These are phyloP conservation scores for Rhododendron vialii DNA, from an alignment of 148 eudicot species.

Conservation along the genomic window DNA sequence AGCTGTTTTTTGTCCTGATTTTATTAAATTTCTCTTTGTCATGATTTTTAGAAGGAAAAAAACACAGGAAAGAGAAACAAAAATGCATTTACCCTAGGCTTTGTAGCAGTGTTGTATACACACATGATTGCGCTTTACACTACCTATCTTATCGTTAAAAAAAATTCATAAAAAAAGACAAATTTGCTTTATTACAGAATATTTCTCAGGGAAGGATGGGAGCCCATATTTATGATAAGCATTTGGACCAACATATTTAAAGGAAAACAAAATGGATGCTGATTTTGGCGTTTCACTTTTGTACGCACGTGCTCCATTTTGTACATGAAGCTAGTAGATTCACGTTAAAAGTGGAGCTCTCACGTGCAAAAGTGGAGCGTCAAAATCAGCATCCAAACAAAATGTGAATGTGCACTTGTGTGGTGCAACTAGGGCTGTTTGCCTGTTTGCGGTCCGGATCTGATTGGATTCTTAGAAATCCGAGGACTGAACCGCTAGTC, in stretches of 20 bases:
- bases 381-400: too few species aligned
- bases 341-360: too few species aligned
- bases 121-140: neutral
- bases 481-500: too few species aligned
- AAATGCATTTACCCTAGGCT: neutral
- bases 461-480: too few species aligned
- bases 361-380: too few species aligned
- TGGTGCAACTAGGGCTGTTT: too few species aligned
- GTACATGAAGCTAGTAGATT: too few species aligned
- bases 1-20: neutral
- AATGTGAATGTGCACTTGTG: too few species aligned
- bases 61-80: neutral
- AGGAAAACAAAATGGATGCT: neutral
- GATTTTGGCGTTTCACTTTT: too few species aligned
- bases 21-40: neutral
- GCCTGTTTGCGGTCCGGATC: too few species aligned
- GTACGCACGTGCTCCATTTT: too few species aligned
- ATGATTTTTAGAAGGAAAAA: neutral
- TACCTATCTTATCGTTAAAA: neutral
- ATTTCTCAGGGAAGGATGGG: neutral
- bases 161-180: neutral
- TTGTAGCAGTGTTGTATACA: neutral
- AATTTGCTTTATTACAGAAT: neutral
- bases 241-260: neutral
- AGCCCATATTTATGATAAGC: neutral